Evolutionary conservation across 1,284 basidiomycete species (phyloP), one percentile per base, ranked within the genome.

Genomic region (Fomitopsis pinicola): DNA sequence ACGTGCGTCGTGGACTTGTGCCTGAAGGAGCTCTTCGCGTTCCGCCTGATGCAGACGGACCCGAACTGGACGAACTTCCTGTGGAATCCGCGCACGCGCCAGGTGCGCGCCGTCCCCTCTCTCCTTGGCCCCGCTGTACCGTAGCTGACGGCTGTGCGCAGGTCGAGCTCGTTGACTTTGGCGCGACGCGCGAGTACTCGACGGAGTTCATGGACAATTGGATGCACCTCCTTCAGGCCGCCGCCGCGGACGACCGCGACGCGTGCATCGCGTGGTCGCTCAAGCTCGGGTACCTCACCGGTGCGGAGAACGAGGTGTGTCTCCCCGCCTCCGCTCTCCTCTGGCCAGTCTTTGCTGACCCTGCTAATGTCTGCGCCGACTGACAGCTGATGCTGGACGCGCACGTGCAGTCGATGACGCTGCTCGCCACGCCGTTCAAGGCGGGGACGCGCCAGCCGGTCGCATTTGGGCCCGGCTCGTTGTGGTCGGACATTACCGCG

Each of bases 11-110:
- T 98, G 56, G 89, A 94, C 57, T 82, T 99, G 3, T 97, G 95
- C 69, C 78, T 99, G 45, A 86, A 84, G 61, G 97, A 99, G 73
- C 84, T 98, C 14, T 97, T 98, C 76, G 81, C 88, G 62, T 97
- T 96, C 78, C 81, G 92, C 28, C 78, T 92, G 53, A 98, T 99
- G 97, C 97, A 99, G 75, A 99, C 97, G 0, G 97, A 99, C 74
- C 97, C 97, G 1, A 99, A 99, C 72, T 98, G 94, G 92, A 93
- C 92, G 26, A 99, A 98, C 75, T 99, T 99, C 77, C 78, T 99
- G 33, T 98, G 91, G 86, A 91, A 96, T 74, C 71, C 80, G 4
- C 61, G 75, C 4, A 85, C 86, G 1, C 79, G 81, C 53, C 77
- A 84, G 76, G 83, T 84, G 30, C 14, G 38, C 33, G 17, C 44